Percentiles rank a stretch among this genome's conserved stretches.
Evolutionary conservation across 768 basidiomycete species (phyloP).

Genomic region (Suillus luteus): DNA sequence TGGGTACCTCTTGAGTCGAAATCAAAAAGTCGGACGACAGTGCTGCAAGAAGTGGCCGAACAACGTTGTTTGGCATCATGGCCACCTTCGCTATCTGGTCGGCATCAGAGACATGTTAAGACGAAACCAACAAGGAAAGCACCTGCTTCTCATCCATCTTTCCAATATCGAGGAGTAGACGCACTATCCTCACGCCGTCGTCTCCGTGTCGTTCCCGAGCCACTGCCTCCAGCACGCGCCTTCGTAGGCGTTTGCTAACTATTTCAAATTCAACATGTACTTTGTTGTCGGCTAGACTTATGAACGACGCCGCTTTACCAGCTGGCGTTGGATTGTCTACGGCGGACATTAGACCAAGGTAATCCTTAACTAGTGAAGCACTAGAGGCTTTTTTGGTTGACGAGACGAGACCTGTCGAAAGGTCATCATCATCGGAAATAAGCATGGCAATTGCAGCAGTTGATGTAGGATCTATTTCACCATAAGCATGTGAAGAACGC

Average conservation of each 20-base stretch:
- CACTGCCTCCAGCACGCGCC: slow-evolving; percentile 73
- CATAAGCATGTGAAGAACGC: slow-evolving; percentile 3
- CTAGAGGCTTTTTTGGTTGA: slow-evolving; percentile 55
- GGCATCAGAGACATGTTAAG: slow-evolving; percentile 7
- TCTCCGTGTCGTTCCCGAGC: slow-evolving; percentile 82
- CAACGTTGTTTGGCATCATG: slow-evolving; percentile 90
- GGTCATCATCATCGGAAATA: slow-evolving; percentile 59
- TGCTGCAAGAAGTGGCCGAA: slow-evolving; percentile 75
- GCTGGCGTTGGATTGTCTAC: slow-evolving; percentile 81
- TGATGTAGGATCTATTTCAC: slow-evolving; percentile 59
- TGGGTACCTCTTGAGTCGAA: slow-evolving; percentile 91
- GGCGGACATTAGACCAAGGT: slow-evolving; percentile 75
- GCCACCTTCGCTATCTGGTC: slow-evolving; percentile 88
- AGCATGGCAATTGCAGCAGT: slow-evolving; percentile 64
- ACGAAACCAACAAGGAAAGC: slow-evolving; percentile 21
- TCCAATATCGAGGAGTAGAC: slow-evolving; percentile 75
- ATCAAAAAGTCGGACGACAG: slow-evolving; percentile 82
- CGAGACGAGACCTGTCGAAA: slow-evolving; percentile 65
- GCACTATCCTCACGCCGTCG: slow-evolving; percentile 80
- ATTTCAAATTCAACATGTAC: slow-evolving; percentile 81
- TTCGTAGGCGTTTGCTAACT: slow-evolving; percentile 65
- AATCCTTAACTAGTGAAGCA: slow-evolving; percentile 70
- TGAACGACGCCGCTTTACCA: slow-evolving; percentile 69
- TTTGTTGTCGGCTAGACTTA: slow-evolving; percentile 70
- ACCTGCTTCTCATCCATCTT: slow-evolving; percentile 97